Evolutionary conservation across 2,329 filamentous ascomycete genomes (phyloP), one percentile per base, ranked within the genome.

Genomic region (Moelleriella libera): DNA sequence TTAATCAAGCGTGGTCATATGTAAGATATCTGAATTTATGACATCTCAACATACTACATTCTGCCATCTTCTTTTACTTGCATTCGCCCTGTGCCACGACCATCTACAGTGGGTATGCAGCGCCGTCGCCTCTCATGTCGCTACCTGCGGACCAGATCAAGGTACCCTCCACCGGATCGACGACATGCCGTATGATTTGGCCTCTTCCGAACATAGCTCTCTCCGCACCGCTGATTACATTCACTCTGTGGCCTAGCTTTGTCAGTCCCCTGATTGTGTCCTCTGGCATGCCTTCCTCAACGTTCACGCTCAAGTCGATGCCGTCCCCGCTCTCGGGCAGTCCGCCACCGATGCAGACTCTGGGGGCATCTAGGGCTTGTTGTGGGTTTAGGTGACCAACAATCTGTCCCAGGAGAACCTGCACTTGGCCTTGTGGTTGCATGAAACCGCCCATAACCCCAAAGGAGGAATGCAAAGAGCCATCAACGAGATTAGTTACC

Each of bases 371-470:
- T 0, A 97, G 74, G 3, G 90, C 88, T 50, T 87, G 80, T 65
- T 98, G 92, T 0, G 89, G 88, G 52, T 82, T 83, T 47, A 88
- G 72, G 2, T 81, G 80, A 56, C 89, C 94, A 0, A 88, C 78
- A 0, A 94, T 66, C 76, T 94, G 89, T 54, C 94, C 94, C 2
- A 97, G 71, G 8, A 98, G 68, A 0, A 95, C 88, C 64, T 97
- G 92, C 0, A 97, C 82, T 51, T 97, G 92, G 28, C 90, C 92
- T 65, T 97, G 92, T 0, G 92, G 92, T 67, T 98, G 92, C 85
- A 97, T 97, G 66, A 94, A 97, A 2, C 88, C 90, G 46, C 92
- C 92, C 92, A 97, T 97, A 50, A 97, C 90, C 47, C 92, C 92
- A 58, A 90, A 96, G 0, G 94, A 85, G 4, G 80, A 84, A 63